Evolutionary conservation across 73 alveolate species (phyloP).

Genomic region (Durusdinium trenchii): DNA sequence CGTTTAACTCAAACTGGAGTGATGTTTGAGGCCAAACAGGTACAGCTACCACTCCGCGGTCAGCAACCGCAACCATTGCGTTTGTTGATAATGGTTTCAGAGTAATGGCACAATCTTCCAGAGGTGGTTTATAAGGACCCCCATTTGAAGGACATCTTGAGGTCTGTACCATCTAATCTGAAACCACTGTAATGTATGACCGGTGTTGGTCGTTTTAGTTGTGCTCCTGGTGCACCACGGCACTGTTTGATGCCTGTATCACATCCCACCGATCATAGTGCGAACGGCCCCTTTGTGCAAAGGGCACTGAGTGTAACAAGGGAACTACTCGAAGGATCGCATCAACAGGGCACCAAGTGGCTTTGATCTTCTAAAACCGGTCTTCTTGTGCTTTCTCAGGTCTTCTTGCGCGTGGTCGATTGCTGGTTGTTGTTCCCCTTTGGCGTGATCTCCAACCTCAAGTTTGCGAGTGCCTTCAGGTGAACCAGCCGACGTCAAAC

Average conservation of each 20-base stretch:
- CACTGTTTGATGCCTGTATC: background rate
- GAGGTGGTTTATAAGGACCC: too few species aligned
- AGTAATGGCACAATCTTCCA: too few species aligned
- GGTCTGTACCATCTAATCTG: too few species aligned
- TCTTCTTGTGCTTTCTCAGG: background rate
- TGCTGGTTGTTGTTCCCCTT: slow-evolving; percentile 61
- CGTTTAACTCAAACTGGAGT: too few species aligned
- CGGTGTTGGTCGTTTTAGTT: too few species aligned
- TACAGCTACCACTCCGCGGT: too few species aligned
- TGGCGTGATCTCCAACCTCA: slow-evolving; percentile 74
- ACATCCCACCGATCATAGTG: background rate
- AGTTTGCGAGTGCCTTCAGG: slow-evolving; percentile 87
- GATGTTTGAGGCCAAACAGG: too few species aligned
- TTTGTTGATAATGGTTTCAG: too few species aligned
- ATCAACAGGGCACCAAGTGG: background rate
- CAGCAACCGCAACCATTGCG: too few species aligned
- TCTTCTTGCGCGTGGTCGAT: slow-evolving; percentile 64
- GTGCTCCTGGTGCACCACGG: too few species aligned
- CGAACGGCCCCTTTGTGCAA: background rate
- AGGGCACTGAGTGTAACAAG: background rate
- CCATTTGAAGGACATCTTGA: too few species aligned
- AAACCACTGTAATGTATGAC: too few species aligned
- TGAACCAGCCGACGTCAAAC: background rate
- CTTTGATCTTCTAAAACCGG: background rate
- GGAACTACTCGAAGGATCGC: background rate